These are phyloP conservation scores for Russula vinacea DNA, from an alignment of 768 basidiomycete genomes.

Conservation along the genomic window DNA sequence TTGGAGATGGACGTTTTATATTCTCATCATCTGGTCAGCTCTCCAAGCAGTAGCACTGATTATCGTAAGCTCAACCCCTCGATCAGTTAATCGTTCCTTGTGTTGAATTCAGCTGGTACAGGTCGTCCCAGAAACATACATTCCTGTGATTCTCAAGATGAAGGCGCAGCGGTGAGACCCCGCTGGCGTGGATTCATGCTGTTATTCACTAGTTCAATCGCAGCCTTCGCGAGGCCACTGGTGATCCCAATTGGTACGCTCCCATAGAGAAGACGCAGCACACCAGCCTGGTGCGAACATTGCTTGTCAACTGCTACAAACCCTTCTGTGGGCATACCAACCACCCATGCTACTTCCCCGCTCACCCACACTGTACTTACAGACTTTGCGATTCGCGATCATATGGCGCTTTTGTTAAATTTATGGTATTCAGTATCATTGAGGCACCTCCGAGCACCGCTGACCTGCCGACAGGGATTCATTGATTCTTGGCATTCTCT, in stretches of 20 bases:
- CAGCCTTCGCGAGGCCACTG: constrained; percentile 55
- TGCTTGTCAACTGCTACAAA: constrained; percentile 58
- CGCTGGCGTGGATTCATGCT: neutral
- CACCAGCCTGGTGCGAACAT: constrained; percentile 44
- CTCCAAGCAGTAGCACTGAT: constrained; percentile 50
- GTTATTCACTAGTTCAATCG: neutral
- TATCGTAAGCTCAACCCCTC: constrained; percentile 40
- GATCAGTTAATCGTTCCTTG: neutral
- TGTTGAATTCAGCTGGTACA: constrained; percentile 31
- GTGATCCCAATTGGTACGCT: constrained; percentile 53
- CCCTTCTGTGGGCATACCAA: constrained; percentile 60
- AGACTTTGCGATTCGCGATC: constrained; percentile 64
- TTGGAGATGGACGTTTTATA: constrained; percentile 79
- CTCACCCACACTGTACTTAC: constrained; percentile 12
- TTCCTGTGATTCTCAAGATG: constrained; percentile 53
- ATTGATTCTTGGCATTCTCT: constrained; percentile 44
- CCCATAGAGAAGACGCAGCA: constrained; percentile 52
- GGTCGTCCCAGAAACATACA: constrained; percentile 72
- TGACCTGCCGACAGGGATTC: constrained; percentile 37
- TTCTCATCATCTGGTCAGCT: constrained; percentile 67
- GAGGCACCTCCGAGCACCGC: neutral
- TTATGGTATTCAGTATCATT: constrained; percentile 49
- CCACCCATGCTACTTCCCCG: neutral
- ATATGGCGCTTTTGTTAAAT: constrained; percentile 74
- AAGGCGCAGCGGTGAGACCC: constrained; percentile 55